Conservation (phyloP, 2,329 filamentous ascomycete species). For the Clarireedia hainanense region DNA sequence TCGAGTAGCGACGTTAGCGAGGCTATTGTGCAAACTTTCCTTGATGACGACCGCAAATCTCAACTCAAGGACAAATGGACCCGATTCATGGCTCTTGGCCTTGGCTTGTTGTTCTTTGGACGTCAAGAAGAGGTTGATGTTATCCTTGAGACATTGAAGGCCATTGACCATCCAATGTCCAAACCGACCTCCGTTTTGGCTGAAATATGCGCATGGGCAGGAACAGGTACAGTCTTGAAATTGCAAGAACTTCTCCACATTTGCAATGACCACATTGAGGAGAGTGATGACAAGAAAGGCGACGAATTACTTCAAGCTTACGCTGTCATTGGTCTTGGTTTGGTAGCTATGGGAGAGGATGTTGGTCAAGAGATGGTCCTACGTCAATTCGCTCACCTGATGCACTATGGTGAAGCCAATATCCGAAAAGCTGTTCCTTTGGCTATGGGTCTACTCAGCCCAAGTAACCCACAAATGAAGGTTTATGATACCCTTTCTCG, state of each 20-base stretch:
- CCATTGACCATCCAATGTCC: slow-evolving; percentile 92
- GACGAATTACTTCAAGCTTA: slow-evolving; percentile 95
- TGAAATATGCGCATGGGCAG: slow-evolving; percentile 96
- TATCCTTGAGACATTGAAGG: slow-evolving; percentile 92
- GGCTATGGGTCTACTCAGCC: slow-evolving; percentile 92
- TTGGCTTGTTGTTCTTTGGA: slow-evolving; percentile 91
- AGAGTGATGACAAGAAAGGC: slow-evolving; percentile 88
- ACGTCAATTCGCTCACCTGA: slow-evolving; percentile 92
- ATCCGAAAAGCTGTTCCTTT: slow-evolving; percentile 94
- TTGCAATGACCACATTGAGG: slow-evolving; percentile 95
- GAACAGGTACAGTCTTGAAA: slow-evolving; percentile 93
- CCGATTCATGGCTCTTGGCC: slow-evolving; percentile 86
- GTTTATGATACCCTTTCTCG: slow-evolving; percentile 96
- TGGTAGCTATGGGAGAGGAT: slow-evolving; percentile 97
- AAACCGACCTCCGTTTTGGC: slow-evolving; percentile 92
- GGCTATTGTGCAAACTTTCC: slow-evolving; percentile 82
- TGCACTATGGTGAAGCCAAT: slow-evolving; percentile 98
- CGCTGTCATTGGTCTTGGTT: slow-evolving; percentile 84
- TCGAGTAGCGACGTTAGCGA: slow-evolving; percentile 86
- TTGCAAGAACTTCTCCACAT: slow-evolving; percentile 95
- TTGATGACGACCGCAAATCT: slow-evolving; percentile 85
- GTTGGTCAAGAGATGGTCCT: slow-evolving; percentile 98
- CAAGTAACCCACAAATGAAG: slow-evolving; percentile 99
- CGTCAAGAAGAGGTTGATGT: slow-evolving; percentile 98
- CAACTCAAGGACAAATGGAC: slow-evolving; percentile 98